These are phyloP conservation scores for Rhododendron griersonianum DNA, from an alignment of 148 eudicot genomes.

Conservation along the genomic window DNA sequence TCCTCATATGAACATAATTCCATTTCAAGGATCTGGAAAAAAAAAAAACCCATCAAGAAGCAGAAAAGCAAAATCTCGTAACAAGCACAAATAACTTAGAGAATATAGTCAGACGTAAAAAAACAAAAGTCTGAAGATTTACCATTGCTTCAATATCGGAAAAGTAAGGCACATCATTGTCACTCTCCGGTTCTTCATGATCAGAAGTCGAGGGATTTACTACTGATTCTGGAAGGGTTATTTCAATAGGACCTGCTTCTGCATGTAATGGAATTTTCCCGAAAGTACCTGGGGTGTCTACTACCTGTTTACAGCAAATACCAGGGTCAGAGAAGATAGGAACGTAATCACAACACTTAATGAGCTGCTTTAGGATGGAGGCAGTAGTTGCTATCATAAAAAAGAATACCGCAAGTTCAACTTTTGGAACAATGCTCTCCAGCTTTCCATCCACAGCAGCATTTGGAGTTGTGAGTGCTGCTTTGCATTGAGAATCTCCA, in stretches of 20 bases:
- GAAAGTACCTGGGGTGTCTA: slow-evolving; percentile 21
- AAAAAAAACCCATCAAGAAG: slow-evolving; percentile 12
- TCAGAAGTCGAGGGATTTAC: slow-evolving; percentile 18
- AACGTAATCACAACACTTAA: not conserved
- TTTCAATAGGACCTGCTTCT: slow-evolving; percentile 21
- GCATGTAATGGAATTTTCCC: slow-evolving; percentile 14
- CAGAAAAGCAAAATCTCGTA: slow-evolving; percentile 4
- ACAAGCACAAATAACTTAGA: not conserved
- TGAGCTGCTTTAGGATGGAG: not conserved
- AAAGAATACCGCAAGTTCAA: slow-evolving; percentile 21
- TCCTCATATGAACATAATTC: slow-evolving; percentile 65
- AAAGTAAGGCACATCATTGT: slow-evolving; percentile 37
- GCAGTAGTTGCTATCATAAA: not conserved
- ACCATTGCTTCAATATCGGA: slow-evolving; percentile 65
- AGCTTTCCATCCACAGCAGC: slow-evolving; percentile 12
- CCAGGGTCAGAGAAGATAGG: not conserved
- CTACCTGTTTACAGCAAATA: slow-evolving; percentile 20
- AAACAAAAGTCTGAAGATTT: slow-evolving; percentile 9
- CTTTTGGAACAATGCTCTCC: slow-evolving; percentile 23
- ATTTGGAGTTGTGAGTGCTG: slow-evolving; percentile 16
- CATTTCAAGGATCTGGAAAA: slow-evolving; percentile 80
- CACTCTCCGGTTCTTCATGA: slow-evolving; percentile 34
- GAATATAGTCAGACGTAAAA: slow-evolving; percentile 5
- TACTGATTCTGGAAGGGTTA: slow-evolving; percentile 17
- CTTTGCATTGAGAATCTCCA: slow-evolving; percentile 35